Conservation (phyloP, 345 rosid species). For the Rhodamnia rubescens region DNA sequence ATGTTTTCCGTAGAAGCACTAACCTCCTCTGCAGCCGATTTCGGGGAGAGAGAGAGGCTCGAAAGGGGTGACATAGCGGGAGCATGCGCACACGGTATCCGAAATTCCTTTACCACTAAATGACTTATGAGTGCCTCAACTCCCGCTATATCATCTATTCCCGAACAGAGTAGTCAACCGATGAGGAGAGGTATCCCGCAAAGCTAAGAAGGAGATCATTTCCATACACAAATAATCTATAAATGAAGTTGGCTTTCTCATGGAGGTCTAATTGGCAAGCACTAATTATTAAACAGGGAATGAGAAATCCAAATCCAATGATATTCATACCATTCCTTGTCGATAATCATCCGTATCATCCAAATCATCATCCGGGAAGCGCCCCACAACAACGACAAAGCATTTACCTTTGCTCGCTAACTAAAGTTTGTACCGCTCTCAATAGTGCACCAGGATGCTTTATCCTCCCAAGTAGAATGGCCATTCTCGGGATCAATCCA, state of each 20-base stretch:
- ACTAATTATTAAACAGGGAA: not conserved
- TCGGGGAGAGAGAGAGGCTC: conserved; percentile 33
- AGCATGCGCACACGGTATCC: conserved; percentile 65
- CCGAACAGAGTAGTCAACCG: conserved; percentile 6
- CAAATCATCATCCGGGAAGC: conserved; percentile 48
- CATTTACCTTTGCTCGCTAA: conserved; percentile 31
- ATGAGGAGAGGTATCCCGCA: not conserved
- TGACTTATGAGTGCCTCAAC: conserved; percentile 67
- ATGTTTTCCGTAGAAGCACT: conserved; percentile 2
- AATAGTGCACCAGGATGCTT: conserved; percentile 38
- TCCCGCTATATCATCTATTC: conserved; percentile 56
- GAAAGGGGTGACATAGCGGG: conserved; percentile 44
- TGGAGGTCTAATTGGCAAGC: not conserved
- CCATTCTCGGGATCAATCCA: conserved; percentile 48
- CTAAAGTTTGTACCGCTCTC: conserved; percentile 33
- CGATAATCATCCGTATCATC: conserved; percentile 38
- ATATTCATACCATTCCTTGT: conserved; percentile 32
- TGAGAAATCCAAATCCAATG: not conserved
- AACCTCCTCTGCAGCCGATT: conserved; percentile 70
- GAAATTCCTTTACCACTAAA: conserved; percentile 51
- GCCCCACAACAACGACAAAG: conserved; percentile 46
- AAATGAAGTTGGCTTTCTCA: not conserved
- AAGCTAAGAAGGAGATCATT: not conserved
- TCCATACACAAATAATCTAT: not conserved
- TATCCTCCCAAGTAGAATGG: conserved; percentile 49